Percentiles rank a stretch among this genome's conserved stretches.
Conservation (phyloP, 345 rosid species). For the Sisymbrium irio region DNA sequence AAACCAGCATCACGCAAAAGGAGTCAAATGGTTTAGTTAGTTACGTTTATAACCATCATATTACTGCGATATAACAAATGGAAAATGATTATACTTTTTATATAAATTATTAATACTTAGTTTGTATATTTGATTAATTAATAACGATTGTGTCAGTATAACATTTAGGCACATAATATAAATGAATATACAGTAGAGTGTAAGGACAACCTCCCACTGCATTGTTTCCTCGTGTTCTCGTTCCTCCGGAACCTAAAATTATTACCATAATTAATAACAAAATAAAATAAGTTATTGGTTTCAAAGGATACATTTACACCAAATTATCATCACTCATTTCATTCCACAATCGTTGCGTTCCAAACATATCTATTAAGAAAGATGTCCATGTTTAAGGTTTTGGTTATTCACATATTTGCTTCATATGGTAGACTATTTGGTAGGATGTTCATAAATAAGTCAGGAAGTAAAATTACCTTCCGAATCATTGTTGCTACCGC, state of each 20-base stretch:
- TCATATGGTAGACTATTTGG: background rate
- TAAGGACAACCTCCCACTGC: background rate
- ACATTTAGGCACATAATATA: background rate
- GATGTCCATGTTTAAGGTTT: background rate
- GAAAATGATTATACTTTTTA: background rate
- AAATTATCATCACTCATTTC: background rate
- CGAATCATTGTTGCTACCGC: background rate
- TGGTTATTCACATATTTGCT: background rate
- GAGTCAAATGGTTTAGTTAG: background rate
- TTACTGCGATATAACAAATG: background rate
- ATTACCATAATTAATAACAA: background rate
- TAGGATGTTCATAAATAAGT: background rate
- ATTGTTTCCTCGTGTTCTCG: background rate
- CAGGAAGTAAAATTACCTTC: background rate
- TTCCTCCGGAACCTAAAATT: background rate
- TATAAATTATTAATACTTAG: background rate
- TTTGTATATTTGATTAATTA: background rate
- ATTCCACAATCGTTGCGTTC: background rate
- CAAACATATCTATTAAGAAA: background rate
- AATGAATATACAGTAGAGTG: background rate
- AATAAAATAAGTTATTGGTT: background rate
- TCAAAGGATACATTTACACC: background rate
- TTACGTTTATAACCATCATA: background rate
- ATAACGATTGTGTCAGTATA: background rate
- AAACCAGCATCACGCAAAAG: background rate